Conservation (phyloP, 257 asterid genomes). For the Solanum virginianum region DNA sequence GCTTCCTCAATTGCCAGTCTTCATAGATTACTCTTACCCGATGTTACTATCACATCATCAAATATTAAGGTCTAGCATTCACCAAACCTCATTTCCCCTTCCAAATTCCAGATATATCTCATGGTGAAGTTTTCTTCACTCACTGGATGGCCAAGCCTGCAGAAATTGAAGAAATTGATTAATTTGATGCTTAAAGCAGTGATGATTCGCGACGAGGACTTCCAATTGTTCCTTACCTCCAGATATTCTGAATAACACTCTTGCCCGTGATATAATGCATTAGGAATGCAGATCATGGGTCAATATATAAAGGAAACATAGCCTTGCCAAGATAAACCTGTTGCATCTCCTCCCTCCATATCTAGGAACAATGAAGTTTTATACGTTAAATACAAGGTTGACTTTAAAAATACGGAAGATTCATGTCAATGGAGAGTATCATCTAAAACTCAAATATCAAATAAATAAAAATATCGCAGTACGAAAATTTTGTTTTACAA, state of each 20-base stretch:
- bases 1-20: background rate
- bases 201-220: background rate
- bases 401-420: background rate
- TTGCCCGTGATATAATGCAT: background rate
- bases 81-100: background rate
- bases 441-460: background rate
- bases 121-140: background rate
- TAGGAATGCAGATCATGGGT: constrained; percentile 36
- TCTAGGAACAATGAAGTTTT: constrained; percentile 25
- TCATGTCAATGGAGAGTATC: background rate
- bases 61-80: background rate
- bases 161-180: background rate
- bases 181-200: background rate
- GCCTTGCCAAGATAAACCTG: constrained; percentile 76
- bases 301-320: constrained; percentile 36
- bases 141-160: background rate
- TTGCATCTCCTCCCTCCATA: constrained; percentile 93
- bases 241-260: background rate
- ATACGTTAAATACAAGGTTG: background rate
- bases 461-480: background rate
- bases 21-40: background rate
- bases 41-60: background rate
- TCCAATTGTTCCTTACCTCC: background rate
- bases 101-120: background rate
- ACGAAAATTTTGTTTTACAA: background rate